phyloP scores from a whole-genome alignment of 345 rosid species.

The Gossypium anomalum region DNA sequence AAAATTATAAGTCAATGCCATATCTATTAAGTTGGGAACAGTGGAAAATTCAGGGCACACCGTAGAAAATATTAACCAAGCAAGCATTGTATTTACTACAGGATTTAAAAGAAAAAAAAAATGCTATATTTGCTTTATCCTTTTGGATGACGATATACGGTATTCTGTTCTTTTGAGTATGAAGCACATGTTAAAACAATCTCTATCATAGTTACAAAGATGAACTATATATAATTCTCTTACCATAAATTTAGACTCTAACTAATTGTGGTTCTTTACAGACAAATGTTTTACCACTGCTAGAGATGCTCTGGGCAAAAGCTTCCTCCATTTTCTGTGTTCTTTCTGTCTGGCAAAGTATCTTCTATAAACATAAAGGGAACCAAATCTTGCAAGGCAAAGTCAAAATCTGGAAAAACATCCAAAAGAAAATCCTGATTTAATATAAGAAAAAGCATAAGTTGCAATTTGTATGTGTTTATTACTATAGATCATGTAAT shows the following conservation, averaged over 20 bases:
- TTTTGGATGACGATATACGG: neutral
- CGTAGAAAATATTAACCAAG: neutral
- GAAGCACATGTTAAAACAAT: neutral
- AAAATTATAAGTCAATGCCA: neutral
- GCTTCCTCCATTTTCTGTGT: neutral
- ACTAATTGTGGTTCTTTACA: constrained; percentile 2
- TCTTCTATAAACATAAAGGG: neutral
- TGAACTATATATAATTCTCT: neutral
- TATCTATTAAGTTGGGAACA: neutral
- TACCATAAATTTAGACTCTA: neutral
- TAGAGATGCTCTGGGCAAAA: neutral
- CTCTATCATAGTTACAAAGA: neutral
- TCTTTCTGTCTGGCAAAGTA: neutral
- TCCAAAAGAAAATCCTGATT: neutral
- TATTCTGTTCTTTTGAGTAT: neutral
- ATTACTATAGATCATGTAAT: neutral
- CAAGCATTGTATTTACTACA: neutral
- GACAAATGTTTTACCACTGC: neutral
- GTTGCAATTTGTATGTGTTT: neutral
- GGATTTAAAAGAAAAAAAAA: neutral
- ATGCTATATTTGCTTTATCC: neutral
- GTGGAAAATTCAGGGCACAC: neutral
- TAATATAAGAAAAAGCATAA: neutral
- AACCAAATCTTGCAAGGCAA: neutral
- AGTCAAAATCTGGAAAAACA: neutral